phyloP scores from a whole-genome alignment of 2,329 filamentous ascomycete species.

The Helotiales sp. region DNA sequence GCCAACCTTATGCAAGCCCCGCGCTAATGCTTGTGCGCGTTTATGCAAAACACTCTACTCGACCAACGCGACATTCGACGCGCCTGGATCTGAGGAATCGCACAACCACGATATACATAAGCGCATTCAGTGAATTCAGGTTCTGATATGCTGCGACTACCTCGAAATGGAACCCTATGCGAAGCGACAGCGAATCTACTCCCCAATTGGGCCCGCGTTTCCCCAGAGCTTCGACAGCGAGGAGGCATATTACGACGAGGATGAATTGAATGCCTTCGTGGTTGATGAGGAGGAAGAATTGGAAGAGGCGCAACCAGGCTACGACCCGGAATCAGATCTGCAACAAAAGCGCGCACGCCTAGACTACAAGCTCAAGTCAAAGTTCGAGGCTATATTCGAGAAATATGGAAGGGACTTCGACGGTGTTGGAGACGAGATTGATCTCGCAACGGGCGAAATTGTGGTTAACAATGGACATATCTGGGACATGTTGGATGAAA shows the following conservation, averaged over 20 bases:
- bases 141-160: not conserved
- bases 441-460: constrained; percentile 76
- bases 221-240: constrained; percentile 20
- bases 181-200: constrained; percentile 61
- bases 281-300: constrained; percentile 13
- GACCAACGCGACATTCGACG: constrained; percentile 4
- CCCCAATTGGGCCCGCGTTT: constrained; percentile 29
- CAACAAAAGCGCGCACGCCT: constrained; percentile 64
- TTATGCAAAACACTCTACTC: constrained; percentile 8
- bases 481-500: constrained; percentile 58
- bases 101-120: constrained; percentile 2
- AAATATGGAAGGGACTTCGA: constrained; percentile 86
- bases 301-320: constrained; percentile 15
- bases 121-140: not conserved
- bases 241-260: constrained; percentile 25
- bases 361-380: constrained; percentile 73
- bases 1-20: constrained; percentile 4
- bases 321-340: constrained; percentile 57
- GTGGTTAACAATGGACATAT: constrained; percentile 92
- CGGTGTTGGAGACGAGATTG: constrained; percentile 84
- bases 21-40: not conserved
- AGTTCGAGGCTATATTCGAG: constrained; percentile 84
- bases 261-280: constrained; percentile 12
- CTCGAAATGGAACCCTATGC: constrained; percentile 54
- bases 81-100: not conserved